These are phyloP conservation scores for Phaeomoniella chlamydospora DNA, from an alignment of 2,329 filamentous ascomycete species.

Conservation along the genomic window DNA sequence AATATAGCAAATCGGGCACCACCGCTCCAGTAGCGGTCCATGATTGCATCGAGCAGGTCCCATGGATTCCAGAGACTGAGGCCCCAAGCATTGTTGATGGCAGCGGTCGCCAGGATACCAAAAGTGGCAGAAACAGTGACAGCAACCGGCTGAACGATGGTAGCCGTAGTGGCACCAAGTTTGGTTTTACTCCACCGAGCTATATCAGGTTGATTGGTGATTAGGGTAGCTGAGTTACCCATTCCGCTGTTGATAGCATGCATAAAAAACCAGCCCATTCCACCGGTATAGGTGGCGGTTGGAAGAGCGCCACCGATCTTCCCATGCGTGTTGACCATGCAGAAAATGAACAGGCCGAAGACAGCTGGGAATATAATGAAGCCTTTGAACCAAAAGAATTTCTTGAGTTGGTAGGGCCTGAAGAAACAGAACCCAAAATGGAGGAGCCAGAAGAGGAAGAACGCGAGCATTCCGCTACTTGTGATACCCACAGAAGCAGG, in stretches of 20 bases:
- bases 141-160: constrained; percentile 23
- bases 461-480: constrained; percentile 19
- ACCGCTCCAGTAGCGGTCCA: constrained; percentile 16
- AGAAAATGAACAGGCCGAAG: constrained; percentile 24
- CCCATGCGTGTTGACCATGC: constrained; percentile 23
- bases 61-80: constrained; percentile 18
- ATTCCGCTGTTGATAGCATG: constrained; percentile 24
- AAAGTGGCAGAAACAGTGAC: constrained; percentile 26
- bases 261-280: constrained; percentile 20
- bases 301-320: constrained; percentile 15
- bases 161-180: constrained; percentile 16
- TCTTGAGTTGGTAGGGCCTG: constrained; percentile 28
- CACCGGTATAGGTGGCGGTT: constrained; percentile 4
- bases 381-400: constrained; percentile 31
- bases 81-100: constrained; percentile 28
- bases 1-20: constrained; percentile 23
- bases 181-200: constrained; percentile 24
- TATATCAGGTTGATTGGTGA: constrained; percentile 30
- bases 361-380: constrained; percentile 22
- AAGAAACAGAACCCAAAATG: constrained; percentile 27
- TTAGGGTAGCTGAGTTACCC: constrained; percentile 22
- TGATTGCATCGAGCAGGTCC: constrained; percentile 18
- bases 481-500: constrained; percentile 18
- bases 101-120: constrained; percentile 29
- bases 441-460: constrained; percentile 23